Base-by-base conservation (phyloP, 2,329 filamentous ascomycete genomes). In the Nectriaceae sp. region DNA sequence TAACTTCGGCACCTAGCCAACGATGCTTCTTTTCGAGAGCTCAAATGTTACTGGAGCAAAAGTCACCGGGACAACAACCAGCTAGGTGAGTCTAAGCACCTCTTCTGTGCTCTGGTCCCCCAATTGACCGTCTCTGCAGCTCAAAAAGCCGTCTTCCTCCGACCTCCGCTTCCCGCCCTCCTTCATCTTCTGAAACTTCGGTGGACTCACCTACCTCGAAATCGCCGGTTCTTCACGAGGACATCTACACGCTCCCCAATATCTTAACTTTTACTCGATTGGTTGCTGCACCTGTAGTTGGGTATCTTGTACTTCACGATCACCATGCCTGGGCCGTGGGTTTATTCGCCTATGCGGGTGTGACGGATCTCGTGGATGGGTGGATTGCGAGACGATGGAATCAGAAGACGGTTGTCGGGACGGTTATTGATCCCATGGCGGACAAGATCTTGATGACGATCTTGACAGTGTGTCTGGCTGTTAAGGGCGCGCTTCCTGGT, bases 181-280 rank as follows among this genome's bases (percentile, higher is more conserved):
- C 43, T 18, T 4, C 35, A n/a, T 3, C 37, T 8, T n/a, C 43
- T 13, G 13, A 36, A 31, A 29, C 41, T 16, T 26, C 31, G 22
- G 22, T 33, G 20, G 13, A 31, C 5, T n/a, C 29, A 19, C 36
- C 13, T 44, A 19, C 44, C 46, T 33, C 35, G 46, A 36, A 40
- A 35, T 11, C 33, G 19, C 47, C 41, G 15, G 42, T 50, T 13
- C 33, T 68, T 8, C 89, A 87, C 66, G 94, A 99, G 72, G 91
- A 99, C 65, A 96, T 99, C 65, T 97, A 96, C 75, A 99, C 90
- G 29, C 66, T 99, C n/a, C 94, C 94, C 35, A 99, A 99, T 67
- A 78, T 96, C 53, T 80, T 99, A 44, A 99, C 94, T 2, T 85
- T 93, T 57, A 89, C 90, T 2, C 88, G 94, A 3, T 82, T 99